phyloP scores from a whole-genome alignment of 495 filamentous ascomycete genomes.

The Penicillium subrubescens region DNA sequence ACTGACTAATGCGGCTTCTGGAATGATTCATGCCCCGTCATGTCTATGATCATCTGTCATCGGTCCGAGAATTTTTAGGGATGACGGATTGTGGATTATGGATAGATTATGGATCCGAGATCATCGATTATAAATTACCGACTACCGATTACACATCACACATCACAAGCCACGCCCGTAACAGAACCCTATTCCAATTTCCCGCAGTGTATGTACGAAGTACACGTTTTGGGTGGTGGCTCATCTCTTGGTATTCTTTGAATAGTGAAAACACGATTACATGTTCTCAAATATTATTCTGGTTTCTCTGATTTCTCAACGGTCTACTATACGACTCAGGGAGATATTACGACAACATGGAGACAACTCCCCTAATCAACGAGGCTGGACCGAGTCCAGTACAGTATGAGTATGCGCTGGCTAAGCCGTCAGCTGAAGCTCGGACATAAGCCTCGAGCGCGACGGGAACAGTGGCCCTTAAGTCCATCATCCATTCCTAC shows the following conservation, averaged over 20 bases:
- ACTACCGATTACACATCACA: constrained; percentile 4
- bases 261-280: not conserved
- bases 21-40: constrained; percentile 14
- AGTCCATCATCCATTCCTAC: not conserved
- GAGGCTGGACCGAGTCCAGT: not conserved
- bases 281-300: not conserved
- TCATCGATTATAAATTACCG: constrained; percentile 3
- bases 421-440: not conserved
- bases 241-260: not conserved
- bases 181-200: not conserved
- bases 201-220: not conserved
- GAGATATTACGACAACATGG: not conserved
- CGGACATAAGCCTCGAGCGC: constrained; percentile 15
- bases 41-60: constrained; percentile 1
- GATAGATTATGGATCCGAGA: not conserved
- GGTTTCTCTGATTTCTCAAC: not conserved
- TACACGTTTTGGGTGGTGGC: not conserved
- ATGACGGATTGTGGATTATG: not conserved
- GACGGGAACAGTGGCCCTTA: not conserved
- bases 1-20: constrained; percentile 22
- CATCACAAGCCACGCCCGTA: not conserved
- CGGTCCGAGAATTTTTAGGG: not conserved
- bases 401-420: not conserved
- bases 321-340: not conserved
- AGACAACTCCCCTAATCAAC: not conserved